These are phyloP conservation scores for Backusella westeae DNA, from an alignment of 192 early-diverging fungal genomes.

Conservation along the genomic window DNA sequence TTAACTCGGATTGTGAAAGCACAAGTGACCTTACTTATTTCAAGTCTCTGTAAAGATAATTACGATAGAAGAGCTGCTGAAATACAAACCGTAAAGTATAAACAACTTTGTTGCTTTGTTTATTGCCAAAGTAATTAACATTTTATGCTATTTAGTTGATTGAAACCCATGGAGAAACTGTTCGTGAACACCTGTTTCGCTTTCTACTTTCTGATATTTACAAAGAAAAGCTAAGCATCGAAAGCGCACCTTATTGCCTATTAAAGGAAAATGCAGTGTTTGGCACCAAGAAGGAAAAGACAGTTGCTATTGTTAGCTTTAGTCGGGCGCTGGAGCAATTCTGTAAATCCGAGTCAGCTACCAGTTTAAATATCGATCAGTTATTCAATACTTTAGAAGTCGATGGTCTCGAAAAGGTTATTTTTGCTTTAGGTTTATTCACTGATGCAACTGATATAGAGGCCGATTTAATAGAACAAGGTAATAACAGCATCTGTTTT, in stretches of 20 bases:
- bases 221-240: neutral
- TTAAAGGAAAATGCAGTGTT: conserved; percentile 16
- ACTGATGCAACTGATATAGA: neutral
- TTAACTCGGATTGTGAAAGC: conserved; percentile 57
- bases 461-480: neutral
- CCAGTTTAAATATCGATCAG: neutral
- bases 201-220: conserved; percentile 23
- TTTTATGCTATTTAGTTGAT: conserved; percentile 36
- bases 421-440: conserved; percentile 3
- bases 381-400: conserved; percentile 7
- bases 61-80: conserved; percentile 48
- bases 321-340: conserved; percentile 7
- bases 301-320: neutral
- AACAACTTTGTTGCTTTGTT: neutral
- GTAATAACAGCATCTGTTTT: neutral
- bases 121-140: neutral
- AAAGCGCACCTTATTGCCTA: conserved; percentile 3
- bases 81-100: conserved; percentile 47
- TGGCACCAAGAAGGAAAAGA: neutral
- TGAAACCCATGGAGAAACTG: conserved; percentile 48
- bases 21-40: conserved; percentile 52
- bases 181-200: conserved; percentile 49
- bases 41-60: conserved; percentile 50
- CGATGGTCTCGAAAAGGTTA: conserved; percentile 11
- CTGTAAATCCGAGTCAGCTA: conserved; percentile 2